Conservation (phyloP, 805 yeast species). For the Myxozyma geophila region DNA sequence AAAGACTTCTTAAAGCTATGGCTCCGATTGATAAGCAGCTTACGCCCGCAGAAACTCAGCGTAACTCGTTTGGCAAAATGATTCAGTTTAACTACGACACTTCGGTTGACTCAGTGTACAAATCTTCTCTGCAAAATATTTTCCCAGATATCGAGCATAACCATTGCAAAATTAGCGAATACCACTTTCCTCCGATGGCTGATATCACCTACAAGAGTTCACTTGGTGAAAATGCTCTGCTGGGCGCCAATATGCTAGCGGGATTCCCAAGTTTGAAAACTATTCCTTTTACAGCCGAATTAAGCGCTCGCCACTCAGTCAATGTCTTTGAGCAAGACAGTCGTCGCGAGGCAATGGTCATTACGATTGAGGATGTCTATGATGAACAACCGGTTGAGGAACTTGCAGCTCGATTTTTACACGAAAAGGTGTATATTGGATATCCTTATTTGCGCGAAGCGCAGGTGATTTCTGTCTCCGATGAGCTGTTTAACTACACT, state of each 20-base stretch:
- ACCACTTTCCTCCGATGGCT: slow-evolving; percentile 56
- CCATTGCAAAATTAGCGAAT: slow-evolving; percentile 71
- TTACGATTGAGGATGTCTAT: slow-evolving; percentile 59
- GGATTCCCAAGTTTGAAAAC: slow-evolving; percentile 89
- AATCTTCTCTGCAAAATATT: slow-evolving; percentile 75
- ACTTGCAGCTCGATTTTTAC: slow-evolving; percentile 65
- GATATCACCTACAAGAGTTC: slow-evolving; percentile 51
- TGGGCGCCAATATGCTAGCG: slow-evolving; percentile 74
- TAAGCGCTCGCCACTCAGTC: slow-evolving; percentile 63
- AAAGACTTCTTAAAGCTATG: slow-evolving; percentile 73
- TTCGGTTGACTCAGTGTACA: slow-evolving; percentile 66
- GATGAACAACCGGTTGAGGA: slow-evolving; percentile 55
- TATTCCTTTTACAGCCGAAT: slow-evolving; percentile 60
- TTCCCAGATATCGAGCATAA: slow-evolving; percentile 80
- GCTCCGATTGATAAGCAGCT: slow-evolving; percentile 64
- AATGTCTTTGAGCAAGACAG: slow-evolving; percentile 84
- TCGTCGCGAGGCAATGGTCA: slow-evolving; percentile 76
- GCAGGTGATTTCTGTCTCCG: slow-evolving; percentile 65
- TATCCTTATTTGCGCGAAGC: slow-evolving; percentile 95
- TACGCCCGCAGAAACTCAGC: slow-evolving; percentile 66
- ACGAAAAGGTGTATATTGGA: slow-evolving; percentile 68
- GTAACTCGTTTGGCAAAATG: slow-evolving; percentile 78
- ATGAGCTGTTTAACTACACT: slow-evolving; percentile 56
- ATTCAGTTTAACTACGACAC: slow-evolving; percentile 75
- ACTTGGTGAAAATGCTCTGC: slow-evolving; percentile 64